Evolutionary conservation across 345 rosid species (phyloP).

Genomic region (Citrus reticulata): DNA sequence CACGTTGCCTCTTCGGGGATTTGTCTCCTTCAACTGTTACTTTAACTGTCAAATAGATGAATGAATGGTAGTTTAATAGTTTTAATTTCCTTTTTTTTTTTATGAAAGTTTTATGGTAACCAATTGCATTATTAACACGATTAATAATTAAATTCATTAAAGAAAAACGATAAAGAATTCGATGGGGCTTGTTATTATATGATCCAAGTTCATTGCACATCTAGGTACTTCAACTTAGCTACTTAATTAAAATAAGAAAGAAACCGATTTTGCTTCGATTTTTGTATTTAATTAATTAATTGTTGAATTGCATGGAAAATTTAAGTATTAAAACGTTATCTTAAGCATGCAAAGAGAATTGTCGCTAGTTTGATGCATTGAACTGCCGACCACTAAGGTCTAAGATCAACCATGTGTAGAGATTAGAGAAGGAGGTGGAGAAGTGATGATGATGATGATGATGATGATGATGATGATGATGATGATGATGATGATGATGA

Average conservation of each 20-base stretch:
- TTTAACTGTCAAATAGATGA: constrained; percentile 7
- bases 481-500: too few species aligned
- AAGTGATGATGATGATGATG: too few species aligned
- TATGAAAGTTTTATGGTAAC: neutral
- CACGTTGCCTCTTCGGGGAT: constrained; percentile 5
- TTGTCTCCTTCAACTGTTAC: constrained; percentile 2
- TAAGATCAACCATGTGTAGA: constrained; percentile 18
- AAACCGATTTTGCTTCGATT: constrained; percentile 21
- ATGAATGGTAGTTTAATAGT: too few species aligned
- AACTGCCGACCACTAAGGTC: constrained; percentile 16
- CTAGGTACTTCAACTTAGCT: constrained; percentile 8
- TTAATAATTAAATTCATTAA: neutral
- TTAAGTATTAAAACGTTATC: neutral
- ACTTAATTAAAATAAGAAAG: neutral
- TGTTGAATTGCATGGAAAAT: neutral
- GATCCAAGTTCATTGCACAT: constrained; percentile 33
- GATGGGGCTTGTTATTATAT: neutral
- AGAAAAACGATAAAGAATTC: too few species aligned
- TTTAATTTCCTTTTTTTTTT: too few species aligned
- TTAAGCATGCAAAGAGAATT: neutral
- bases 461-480: too few species aligned
- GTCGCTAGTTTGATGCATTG: constrained; percentile 30
- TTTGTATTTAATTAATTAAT: neutral
- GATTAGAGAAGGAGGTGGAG: neutral
- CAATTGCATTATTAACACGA: neutral